Conservation (phyloP, 257 asterid genomes). For the Salvia splendens region DNA sequence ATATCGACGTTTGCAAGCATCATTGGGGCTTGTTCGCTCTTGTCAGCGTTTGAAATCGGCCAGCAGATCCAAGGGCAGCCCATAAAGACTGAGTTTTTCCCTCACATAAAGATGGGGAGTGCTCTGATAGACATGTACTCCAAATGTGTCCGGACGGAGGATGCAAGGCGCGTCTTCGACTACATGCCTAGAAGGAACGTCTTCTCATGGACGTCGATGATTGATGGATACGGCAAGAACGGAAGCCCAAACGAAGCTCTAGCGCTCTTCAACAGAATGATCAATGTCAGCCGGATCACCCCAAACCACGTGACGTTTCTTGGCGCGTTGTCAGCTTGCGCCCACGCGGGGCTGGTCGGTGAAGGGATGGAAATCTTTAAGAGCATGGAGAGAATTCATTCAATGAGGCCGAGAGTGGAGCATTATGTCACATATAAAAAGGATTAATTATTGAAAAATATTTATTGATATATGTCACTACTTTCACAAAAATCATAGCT, state of each 20-base stretch:
- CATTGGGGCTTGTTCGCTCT: slow-evolving; percentile 84
- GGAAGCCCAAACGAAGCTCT: slow-evolving; percentile 73
- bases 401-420: slow-evolving; percentile 85
- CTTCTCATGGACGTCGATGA: slow-evolving; percentile 92
- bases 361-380: slow-evolving; percentile 66
- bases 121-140: slow-evolving; percentile 89
- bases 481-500: too few species aligned
- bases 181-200: slow-evolving; percentile 72
- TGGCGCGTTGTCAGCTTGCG: slow-evolving; percentile 79
- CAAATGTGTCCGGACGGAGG: slow-evolving; percentile 76
- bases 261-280: slow-evolving; percentile 60
- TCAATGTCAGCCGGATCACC: slow-evolving; percentile 28
- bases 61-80: slow-evolving; percentile 77
- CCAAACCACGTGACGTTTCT: slow-evolving; percentile 87
- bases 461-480: too few species aligned
- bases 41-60: slow-evolving; percentile 66
- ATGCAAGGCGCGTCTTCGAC: slow-evolving; percentile 65
- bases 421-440: too few species aligned
- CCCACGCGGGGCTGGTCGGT: slow-evolving; percentile 74
- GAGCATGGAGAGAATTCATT: slow-evolving; percentile 57
- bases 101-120: slow-evolving; percentile 69
- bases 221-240: slow-evolving; percentile 91
- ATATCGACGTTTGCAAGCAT: slow-evolving; percentile 77
- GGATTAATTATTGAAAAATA: too few species aligned
- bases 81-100: slow-evolving; percentile 51